phyloP scores from a whole-genome alignment of 2,329 filamentous ascomycete species.

The Clonostachys sp. region DNA sequence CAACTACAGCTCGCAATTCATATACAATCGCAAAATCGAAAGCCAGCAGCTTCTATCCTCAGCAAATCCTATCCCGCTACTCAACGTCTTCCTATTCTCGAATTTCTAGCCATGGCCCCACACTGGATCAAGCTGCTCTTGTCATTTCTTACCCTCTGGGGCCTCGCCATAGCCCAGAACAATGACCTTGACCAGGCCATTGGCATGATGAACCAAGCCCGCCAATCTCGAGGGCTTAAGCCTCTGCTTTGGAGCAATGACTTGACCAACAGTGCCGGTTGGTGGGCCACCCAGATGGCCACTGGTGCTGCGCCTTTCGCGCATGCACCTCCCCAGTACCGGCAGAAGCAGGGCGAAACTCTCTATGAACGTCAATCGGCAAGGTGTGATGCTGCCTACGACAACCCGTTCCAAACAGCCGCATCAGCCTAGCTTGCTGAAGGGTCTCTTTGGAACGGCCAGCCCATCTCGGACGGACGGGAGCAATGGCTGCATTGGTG shows the following conservation, averaged over 20 bases:
- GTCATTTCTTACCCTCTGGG: not conserved
- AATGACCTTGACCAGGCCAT: slow-evolving; percentile 17
- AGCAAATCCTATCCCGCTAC: too few relatives aligned
- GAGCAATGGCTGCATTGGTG: slow-evolving; percentile 30
- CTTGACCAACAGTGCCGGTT: slow-evolving; percentile 22
- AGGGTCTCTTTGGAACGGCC: slow-evolving; percentile 17
- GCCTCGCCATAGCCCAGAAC: slow-evolving; percentile 4
- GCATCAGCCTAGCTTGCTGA: slow-evolving; percentile 22
- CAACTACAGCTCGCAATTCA: too few relatives aligned
- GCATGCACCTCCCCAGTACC: slow-evolving; percentile 19
- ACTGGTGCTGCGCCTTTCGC: slow-evolving; percentile 17
- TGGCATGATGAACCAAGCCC: slow-evolving; percentile 22
- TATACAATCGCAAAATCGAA: too few relatives aligned
- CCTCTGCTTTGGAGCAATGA: slow-evolving; percentile 20
- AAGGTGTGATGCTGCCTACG: slow-evolving; percentile 19
- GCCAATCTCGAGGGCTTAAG: slow-evolving; percentile 15
- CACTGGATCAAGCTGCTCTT: not conserved
- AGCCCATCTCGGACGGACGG: slow-evolving; percentile 20
- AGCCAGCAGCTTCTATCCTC: too few relatives aligned
- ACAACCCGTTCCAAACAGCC: slow-evolving; percentile 19
- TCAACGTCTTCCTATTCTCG: too few relatives aligned
- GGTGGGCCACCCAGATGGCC: slow-evolving; percentile 26
- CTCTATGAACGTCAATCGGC: slow-evolving; percentile 21
- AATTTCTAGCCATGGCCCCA: too few relatives aligned
- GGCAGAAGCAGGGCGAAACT: slow-evolving; percentile 26